Base-by-base conservation (phyloP, 1,284 basidiomycete species). In the Phellopilus nigrolimitatus region DNA sequence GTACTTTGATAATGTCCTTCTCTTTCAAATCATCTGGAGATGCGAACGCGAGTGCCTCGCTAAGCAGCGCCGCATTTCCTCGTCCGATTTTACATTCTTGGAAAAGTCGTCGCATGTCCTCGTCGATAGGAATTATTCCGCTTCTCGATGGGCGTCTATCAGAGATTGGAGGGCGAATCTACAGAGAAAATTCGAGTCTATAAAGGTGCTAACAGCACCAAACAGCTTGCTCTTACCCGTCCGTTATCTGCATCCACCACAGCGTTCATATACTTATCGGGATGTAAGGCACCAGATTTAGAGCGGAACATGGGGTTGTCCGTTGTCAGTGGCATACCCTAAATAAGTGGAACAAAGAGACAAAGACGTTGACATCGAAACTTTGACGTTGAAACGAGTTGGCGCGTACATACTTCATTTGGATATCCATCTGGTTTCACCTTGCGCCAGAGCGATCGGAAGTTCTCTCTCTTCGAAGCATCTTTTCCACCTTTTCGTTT, bases 41-140 rank as follows among this genome's bases (percentile, higher is more conserved):
- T 2, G 84, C 78, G 49, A 75, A 78, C 1, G 75, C 72, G 34
- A 91, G 68, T 0, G 84, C 74, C 60, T 90, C 78, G 6, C 76
- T 75, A 2, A 91, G 68, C 6, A 91, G 54, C 34, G 69, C 64
- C 0, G 88, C 87, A 59, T 90, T 90, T 5, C 82, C 83, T 41
- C 74, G 72, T 5, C 82, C 88, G 49, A 89, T 78, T 58, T 80
- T 80, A 66, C 88, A 91, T 62, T 91, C 88, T 60, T 88, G 81
- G 62, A 87, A 81, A 45, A 91, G 64, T 9, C 85, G 74, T 4
- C 83, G 75, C 52, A 89, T 88, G 61, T 90, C 87, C 60, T 90
- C 87, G 37, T 88, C 84, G 3, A 66, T 74, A 0, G 87, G 80
- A 43, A 89, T 87, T 41, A 89, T 79, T 2, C 79, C 74, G 54